These are phyloP conservation scores for Amphirosellinia nigrospora DNA, from an alignment of 495 filamentous ascomycete species.

Conservation along the genomic window DNA sequence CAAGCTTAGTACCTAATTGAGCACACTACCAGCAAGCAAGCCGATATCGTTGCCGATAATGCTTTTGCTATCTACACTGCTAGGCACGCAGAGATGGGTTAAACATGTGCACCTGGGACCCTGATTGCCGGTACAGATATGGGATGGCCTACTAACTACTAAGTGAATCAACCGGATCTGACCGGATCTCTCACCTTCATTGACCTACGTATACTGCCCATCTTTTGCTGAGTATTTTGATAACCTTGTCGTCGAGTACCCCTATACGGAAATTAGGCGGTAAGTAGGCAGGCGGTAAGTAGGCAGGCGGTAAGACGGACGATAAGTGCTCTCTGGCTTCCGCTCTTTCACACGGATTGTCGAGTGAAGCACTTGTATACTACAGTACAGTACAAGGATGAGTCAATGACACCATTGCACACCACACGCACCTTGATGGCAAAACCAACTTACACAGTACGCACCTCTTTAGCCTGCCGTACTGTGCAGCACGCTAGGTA, in stretches of 20 bases:
- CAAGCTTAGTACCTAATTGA: slow-evolving; percentile 12
- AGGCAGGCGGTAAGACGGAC: too few species aligned
- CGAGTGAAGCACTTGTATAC: too few species aligned
- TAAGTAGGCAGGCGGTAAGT: too few species aligned
- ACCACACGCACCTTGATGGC: slow-evolving; percentile 18
- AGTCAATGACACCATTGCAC: slow-evolving; percentile 23
- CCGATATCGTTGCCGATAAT: slow-evolving; percentile 21
- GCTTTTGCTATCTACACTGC: background rate
- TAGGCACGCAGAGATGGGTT: slow-evolving; percentile 5
- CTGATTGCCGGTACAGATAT: background rate
- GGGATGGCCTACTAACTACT: too few species aligned
- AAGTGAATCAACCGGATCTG: too few species aligned
- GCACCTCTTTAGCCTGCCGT: background rate
- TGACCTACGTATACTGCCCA: background rate
- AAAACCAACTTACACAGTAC: background rate
- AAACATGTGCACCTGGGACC: too few species aligned
- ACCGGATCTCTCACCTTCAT: background rate
- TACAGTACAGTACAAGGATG: background rate
- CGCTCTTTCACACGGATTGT: background rate
- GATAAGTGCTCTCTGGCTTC: too few species aligned
- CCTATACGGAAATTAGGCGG: background rate
- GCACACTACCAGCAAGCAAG: background rate
- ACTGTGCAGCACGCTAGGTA: background rate
- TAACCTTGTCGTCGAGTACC: background rate
- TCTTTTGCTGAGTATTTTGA: background rate